A percentile compares a stretch with the other conserved stretches of the same genome.
phyloP scores from a whole-genome alignment of 2,329 filamentous ascomycete species.

The Penicillium sp. region DNA sequence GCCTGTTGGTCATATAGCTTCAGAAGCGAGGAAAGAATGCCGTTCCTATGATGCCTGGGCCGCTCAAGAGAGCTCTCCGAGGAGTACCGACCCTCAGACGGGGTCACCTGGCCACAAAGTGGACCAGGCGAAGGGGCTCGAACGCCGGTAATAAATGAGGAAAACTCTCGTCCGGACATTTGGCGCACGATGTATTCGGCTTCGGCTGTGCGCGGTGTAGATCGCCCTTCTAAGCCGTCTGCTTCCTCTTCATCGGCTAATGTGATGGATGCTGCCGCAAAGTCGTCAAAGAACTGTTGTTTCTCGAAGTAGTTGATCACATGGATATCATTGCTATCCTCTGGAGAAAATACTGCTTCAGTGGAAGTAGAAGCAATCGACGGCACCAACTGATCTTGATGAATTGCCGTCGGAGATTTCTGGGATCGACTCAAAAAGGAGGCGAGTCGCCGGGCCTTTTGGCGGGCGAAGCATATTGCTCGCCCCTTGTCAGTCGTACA shows the following conservation, averaged over 20 bases:
- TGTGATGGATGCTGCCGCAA: neutral
- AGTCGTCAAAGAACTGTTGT: conserved; percentile 31
- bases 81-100: conserved; percentile 47
- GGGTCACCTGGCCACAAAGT: conserved; percentile 37
- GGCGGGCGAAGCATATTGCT: conserved; percentile 37
- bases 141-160: conserved; percentile 34
- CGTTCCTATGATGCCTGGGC: conserved; percentile 69
- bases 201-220: conserved; percentile 32
- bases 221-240: conserved; percentile 28
- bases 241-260: conserved; percentile 36
- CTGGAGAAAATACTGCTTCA: conserved; percentile 27
- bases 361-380: conserved; percentile 33
- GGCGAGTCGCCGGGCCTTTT: conserved; percentile 36
- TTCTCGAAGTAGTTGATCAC: conserved; percentile 39
- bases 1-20: conserved; percentile 64
- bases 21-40: conserved; percentile 71
- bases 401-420: conserved; percentile 34
- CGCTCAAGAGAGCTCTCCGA: conserved; percentile 66
- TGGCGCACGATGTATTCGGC: conserved; percentile 36
- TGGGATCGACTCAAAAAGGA: conserved; percentile 35
- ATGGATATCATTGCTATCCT: conserved; percentile 39
- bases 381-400: conserved; percentile 30
- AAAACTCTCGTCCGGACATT: conserved; percentile 39
- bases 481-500: conserved; percentile 35
- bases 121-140: conserved; percentile 34